A percentile compares a stretch with the other conserved stretches of the same genome.
Evolutionary conservation across 2,329 filamentous ascomycete species (phyloP).

Genomic region (Nemania sp.): DNA sequence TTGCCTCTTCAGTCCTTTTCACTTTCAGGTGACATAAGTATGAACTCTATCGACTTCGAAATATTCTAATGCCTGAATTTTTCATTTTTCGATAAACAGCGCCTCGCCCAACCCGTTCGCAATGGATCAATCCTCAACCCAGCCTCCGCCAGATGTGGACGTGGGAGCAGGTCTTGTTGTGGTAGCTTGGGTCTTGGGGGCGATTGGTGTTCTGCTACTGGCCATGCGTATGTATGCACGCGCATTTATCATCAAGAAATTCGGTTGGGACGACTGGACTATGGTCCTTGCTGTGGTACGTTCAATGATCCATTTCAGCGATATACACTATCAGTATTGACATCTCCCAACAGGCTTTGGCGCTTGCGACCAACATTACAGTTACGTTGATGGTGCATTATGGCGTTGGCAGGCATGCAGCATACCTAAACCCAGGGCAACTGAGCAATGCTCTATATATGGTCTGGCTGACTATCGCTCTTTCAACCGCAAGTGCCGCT

Average conservation of each 20-base stretch:
- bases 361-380: background rate
- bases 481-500: background rate
- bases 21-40: no score
- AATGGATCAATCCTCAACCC: background rate
- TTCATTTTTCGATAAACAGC: no score
- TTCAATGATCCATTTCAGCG: background rate
- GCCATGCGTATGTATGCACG: background rate
- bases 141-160: background rate
- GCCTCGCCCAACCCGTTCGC: background rate
- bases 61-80: no score
- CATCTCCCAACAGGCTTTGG: background rate
- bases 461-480: background rate
- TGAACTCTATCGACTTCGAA: no score
- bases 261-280: background rate
- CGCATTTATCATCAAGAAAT: background rate
- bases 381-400: background rate
- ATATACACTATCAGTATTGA: background rate
- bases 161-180: background rate
- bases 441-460: background rate
- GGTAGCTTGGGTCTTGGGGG: background rate
- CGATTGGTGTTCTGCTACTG: background rate
- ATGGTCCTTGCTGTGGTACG: background rate
- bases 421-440: background rate
- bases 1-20: no score
- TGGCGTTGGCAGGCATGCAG: background rate